These are phyloP conservation scores for Tulasnella sp. DNA, from an alignment of 768 basidiomycete species.

Conservation along the genomic window DNA sequence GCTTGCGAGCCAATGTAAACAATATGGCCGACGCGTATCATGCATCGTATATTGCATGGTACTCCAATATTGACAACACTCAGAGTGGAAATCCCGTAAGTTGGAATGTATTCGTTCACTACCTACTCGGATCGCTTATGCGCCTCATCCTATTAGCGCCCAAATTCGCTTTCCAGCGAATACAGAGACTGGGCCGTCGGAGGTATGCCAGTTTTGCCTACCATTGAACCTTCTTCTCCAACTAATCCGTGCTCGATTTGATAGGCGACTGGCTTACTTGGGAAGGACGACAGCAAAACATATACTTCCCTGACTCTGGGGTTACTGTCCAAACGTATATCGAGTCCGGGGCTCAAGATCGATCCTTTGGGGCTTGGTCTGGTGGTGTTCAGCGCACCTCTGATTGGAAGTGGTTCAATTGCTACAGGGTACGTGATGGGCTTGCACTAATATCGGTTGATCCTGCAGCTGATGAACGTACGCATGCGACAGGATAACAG, in stretches of 20 bases:
- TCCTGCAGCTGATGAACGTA: not conserved
- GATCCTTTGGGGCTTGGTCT: not conserved
- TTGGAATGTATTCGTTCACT: not conserved
- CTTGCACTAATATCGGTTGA: too few species aligned
- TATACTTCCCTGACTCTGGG: not conserved
- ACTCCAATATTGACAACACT: not conserved
- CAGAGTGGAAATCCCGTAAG: not conserved
- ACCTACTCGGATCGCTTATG: not conserved
- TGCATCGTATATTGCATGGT: not conserved
- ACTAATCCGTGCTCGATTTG: not conserved
- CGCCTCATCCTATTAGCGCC: not conserved
- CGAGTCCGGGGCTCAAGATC: not conserved
- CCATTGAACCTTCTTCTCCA: not conserved
- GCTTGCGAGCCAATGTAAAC: slow-evolving; percentile 2
- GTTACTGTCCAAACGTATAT: not conserved
- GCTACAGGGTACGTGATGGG: not conserved
- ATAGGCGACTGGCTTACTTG: not conserved
- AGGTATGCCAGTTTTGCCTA: not conserved
- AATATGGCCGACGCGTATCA: not conserved
- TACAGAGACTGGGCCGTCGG: not conserved
- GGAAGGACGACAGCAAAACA: not conserved
- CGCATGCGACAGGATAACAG: not conserved
- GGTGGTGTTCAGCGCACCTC: not conserved
- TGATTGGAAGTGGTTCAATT: not conserved
- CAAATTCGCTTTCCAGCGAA: not conserved